phyloP scores from a whole-genome alignment of 108 stramenopile genomes.

The Cyclotella distinguenda region DNA sequence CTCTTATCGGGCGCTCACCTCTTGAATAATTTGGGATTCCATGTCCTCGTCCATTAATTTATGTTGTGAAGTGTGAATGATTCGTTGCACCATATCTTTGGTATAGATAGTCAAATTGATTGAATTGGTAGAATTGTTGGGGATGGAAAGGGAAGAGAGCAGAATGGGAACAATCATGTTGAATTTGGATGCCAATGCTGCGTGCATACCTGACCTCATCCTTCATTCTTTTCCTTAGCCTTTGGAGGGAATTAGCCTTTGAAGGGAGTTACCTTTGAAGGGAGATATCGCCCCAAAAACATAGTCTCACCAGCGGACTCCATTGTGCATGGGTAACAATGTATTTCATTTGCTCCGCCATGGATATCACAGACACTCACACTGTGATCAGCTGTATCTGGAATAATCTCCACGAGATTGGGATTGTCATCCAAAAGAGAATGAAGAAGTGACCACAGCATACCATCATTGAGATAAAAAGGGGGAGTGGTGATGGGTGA shows the following conservation, averaged over 20 bases:
- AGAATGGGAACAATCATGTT: slow-evolving; percentile 23
- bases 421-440: slow-evolving; percentile 72
- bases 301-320: slow-evolving; percentile 40
- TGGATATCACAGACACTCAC: neutral
- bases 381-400: neutral
- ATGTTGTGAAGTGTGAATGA: slow-evolving; percentile 24
- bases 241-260: slow-evolving; percentile 48
- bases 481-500: too few relatives aligned
- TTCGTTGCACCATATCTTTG: slow-evolving; percentile 19
- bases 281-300: slow-evolving; percentile 51
- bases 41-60: slow-evolving; percentile 52
- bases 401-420: slow-evolving; percentile 27
- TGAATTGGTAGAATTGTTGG: neutral
- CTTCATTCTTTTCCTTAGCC: slow-evolving; percentile 10
- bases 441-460: too few relatives aligned
- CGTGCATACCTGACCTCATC: neutral
- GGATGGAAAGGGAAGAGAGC: slow-evolving; percentile 7
- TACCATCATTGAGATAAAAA: too few relatives aligned
- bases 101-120: neutral
- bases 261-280: too few relatives aligned
- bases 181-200: slow-evolving; percentile 14
- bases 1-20: slow-evolving; percentile 62
- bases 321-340: slow-evolving; percentile 1
- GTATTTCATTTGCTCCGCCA: slow-evolving; percentile 5
- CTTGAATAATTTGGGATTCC: slow-evolving; percentile 57